Percentiles rank a stretch among this genome's conserved stretches.
Evolutionary conservation across 2,329 filamentous ascomycete genomes (phyloP).

Genomic region (Macrophomina phaseolina): DNA sequence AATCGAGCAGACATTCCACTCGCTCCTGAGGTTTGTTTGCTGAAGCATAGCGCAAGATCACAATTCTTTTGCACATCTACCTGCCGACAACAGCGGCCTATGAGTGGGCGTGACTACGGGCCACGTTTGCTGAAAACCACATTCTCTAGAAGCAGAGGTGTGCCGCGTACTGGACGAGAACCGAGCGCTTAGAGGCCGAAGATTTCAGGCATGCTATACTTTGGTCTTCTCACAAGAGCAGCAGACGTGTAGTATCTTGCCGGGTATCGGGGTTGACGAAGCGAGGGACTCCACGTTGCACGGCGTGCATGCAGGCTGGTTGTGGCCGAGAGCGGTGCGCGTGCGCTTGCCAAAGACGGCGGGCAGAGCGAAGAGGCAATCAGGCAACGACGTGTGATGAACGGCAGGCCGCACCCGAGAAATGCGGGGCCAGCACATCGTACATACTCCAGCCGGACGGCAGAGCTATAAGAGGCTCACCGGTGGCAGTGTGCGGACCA

Average conservation of each 20-base stretch:
- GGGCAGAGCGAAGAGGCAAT: neutral
- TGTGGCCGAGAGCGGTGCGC: no score
- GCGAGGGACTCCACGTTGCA: slow-evolving; percentile 7
- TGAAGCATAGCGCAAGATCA: no score
- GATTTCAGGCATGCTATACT: no score
- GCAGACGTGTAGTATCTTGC: neutral
- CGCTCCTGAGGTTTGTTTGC: no score
- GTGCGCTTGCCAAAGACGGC: neutral
- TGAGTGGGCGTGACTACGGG: no score
- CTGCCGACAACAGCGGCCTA: no score
- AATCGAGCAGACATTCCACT: no score
- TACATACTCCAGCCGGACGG: neutral
- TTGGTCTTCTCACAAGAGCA: neutral
- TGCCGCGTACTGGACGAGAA: no score
- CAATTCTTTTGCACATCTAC: no score
- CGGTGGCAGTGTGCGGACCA: slow-evolving; percentile 7
- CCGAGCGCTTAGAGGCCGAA: no score
- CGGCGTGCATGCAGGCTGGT: neutral
- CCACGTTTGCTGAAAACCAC: no score
- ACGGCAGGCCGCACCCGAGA: neutral
- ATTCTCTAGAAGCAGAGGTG: no score
- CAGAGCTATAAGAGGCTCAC: slow-evolving; percentile 15
- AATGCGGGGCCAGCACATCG: slow-evolving; percentile 8
- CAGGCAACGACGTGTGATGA: slow-evolving; percentile 1
- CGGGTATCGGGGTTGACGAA: neutral